Base-by-base conservation (phyloP, 192 early-diverging fungal species). In the Ambispora gerdemannii region DNA sequence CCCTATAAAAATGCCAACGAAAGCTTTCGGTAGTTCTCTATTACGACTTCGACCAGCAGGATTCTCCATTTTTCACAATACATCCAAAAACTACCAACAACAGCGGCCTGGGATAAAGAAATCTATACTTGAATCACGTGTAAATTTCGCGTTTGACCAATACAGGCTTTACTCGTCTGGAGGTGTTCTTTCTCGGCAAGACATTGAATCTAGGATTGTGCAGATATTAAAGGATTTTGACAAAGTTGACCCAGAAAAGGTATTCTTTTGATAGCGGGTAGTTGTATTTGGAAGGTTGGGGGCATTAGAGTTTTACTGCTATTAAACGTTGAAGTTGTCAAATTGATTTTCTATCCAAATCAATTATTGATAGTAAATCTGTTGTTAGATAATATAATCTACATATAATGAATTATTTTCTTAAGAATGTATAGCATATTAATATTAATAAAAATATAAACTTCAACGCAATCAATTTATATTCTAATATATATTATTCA, bases 211-310 rank as follows among this genome's bases (percentile, higher is more conserved):
- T 76, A 86, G 95, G 67, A 89, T 99, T 65, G 80, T 97, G 71
- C 87, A 91, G 53, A 86, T 99, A 31, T 77, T 99, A 64, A 88
- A 87, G 76, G 95, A 91, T 74, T 99, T 99, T 82, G 95, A 96
- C 78, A 99, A 99, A 85, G 92, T 99, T 75, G 91, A 94, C 74
- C 78, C 84, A 38, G 75, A 81, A 73, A 96, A 98, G 92, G 95
- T 98, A 88, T 78, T n/a, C n/a, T 20, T 50, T 20, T 2, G 22
- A 50, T 20, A 20, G 17, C 17, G 17, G 17, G 22, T 49, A 1
- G 50, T 20, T n/a, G 17, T 50, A 20, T 20, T 50, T 50, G 17
- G 2, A 50, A 15, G 17, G 0, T 50, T 50, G 17, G 17, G 17
- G 17, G 17, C 50, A 15, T n/a, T 50, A 1, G 1, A 1, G 17